Evolutionary conservation across 306 rosid species (phyloP), one percentile per base, ranked within the genome.

Genomic region (Trichosanthes truncata): DNA sequence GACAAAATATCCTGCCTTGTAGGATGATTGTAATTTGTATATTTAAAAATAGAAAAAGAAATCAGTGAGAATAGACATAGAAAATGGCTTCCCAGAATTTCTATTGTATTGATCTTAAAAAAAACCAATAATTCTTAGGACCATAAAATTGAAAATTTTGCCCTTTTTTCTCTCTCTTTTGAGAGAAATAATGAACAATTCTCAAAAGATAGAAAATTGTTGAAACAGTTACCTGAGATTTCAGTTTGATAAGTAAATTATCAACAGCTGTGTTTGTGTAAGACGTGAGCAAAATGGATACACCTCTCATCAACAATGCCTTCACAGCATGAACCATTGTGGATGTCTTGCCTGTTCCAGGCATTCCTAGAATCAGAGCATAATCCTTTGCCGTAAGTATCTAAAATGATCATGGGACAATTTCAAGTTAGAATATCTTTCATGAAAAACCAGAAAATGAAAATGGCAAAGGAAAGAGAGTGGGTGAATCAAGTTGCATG

Each of bases 281-380:
- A 68, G 97, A 89, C 9, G 98, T 94, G 76, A 94, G 95, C 93
- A 94, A 88, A 85, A 94, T 88, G 77, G 97, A 91, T 79, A 94
- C 86, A 61, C 97, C 97, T 87, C 97, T 88, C 78, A 92, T 83
- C 87, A 94, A 88, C 86, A 94, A 81, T 66, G 98, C 97, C 85
- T 92, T 92, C 80, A 94, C 97, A 80, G 98, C 98, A 91, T 94
- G 97, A 62, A 94, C 98, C 95, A 94, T 83, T 18, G 97, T 94
- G 23, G 97, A 94, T 25, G 98, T 94, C 92, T 94, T 94, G 82
- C 98, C 98, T 1, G 97, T 94, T 83, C 98, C 98, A 61, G 98
- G 98, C 98, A 94, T 94, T 78, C 98, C 98, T 67, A 94, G 91
- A 82, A 94, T 94, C 73, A 94, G 97, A 41, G 93, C 86, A 69